Percentiles rank a stretch among this genome's conserved stretches.
These are phyloP conservation scores for Magnusiomyces paraingens DNA, from an alignment of 1,139 yeast species.

Conservation along the genomic window DNA sequence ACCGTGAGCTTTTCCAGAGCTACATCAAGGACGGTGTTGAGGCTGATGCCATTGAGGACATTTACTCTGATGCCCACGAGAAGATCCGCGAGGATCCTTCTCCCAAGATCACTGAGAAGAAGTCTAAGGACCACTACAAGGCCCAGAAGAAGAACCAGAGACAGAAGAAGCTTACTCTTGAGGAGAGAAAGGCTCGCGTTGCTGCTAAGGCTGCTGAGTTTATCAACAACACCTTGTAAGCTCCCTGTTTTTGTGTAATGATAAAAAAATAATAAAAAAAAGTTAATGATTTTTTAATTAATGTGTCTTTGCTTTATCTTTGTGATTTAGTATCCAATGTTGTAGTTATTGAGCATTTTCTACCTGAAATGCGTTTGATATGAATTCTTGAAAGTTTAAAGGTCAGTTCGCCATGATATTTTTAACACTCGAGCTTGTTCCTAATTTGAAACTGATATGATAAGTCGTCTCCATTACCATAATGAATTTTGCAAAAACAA, in stretches of 20 bases:
- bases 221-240: conserved; percentile 13
- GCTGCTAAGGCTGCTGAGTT: conserved; percentile 74
- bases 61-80: conserved; percentile 92
- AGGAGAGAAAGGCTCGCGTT: conserved; percentile 83
- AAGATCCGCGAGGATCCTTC: conserved; percentile 92
- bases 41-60: conserved; percentile 94
- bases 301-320: no score
- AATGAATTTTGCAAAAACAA: no score
- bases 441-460: no score
- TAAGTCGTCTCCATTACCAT: no score
- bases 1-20: conserved; percentile 91
- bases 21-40: conserved; percentile 97
- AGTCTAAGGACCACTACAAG: conserved; percentile 97
- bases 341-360: no score
- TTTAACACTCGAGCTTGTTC: no score
- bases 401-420: no score
- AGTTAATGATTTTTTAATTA: no score
- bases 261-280: no score
- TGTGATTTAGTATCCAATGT: no score
- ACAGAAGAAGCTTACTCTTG: conserved; percentile 82
- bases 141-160: conserved; percentile 93
- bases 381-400: no score
- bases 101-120: conserved; percentile 82
- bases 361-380: no score
- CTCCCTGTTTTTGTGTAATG: neutral